phyloP scores from a whole-genome alignment of 1,139 yeast genomes.

The Candida sanyaensis region DNA sequence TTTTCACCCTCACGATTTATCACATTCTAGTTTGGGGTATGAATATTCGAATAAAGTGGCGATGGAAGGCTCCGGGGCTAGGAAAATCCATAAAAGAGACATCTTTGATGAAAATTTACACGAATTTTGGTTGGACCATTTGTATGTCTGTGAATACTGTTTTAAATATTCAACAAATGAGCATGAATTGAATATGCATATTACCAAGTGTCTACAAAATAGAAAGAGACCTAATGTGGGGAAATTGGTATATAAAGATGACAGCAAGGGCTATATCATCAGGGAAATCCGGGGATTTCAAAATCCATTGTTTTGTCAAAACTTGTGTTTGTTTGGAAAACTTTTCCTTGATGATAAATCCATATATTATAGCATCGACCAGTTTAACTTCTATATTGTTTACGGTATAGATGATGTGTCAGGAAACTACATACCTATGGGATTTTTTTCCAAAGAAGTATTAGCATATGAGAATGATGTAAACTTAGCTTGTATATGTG shows the following conservation, averaged over 20 bases:
- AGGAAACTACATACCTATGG: constrained; percentile 60
- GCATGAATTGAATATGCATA: constrained; percentile 43
- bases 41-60: constrained; percentile 19
- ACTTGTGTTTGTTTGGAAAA: constrained; percentile 81
- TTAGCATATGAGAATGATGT: constrained; percentile 77
- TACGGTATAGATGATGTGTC: constrained; percentile 46
- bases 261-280: constrained; percentile 47
- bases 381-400: constrained; percentile 76
- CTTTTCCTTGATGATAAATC: constrained; percentile 91
- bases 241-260: constrained; percentile 64
- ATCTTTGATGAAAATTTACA: constrained; percentile 5
- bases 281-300: constrained; percentile 66
- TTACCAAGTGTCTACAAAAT: constrained; percentile 41
- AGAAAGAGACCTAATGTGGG: constrained; percentile 54
- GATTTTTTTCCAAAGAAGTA: constrained; percentile 88
- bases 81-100: constrained; percentile 14
- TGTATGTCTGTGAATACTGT: constrained; percentile 79
- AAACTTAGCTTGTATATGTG: constrained; percentile 86
- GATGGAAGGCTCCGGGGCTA: constrained; percentile 19
- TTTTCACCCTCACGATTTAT: constrained; percentile 38
- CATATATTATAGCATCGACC: constrained; percentile 75
- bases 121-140: constrained; percentile 55
- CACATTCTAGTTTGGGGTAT: constrained; percentile 33
- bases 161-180: constrained; percentile 69
- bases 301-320: constrained; percentile 72